phyloP scores from a whole-genome alignment of 352 stramenopile species.

The Plasmopara muralis region DNA sequence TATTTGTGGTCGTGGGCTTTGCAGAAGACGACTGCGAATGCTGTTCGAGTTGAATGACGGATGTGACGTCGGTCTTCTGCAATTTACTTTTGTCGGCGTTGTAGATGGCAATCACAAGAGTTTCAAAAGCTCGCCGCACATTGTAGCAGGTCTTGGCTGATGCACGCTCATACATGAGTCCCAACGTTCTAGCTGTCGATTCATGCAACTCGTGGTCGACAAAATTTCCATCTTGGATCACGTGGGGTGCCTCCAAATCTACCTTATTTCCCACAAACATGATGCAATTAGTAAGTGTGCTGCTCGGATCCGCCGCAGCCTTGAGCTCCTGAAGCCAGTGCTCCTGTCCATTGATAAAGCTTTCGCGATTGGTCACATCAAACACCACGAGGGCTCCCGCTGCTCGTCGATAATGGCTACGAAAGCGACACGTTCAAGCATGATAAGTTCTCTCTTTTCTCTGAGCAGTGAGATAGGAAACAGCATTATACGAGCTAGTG shows the following conservation, averaged over 20 bases:
- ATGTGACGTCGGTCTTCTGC: slow-evolving; percentile 29
- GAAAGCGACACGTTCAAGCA: background rate
- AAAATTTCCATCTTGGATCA: slow-evolving; percentile 9
- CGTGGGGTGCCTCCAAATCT: slow-evolving; percentile 33
- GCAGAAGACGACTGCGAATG: background rate
- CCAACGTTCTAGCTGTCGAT: slow-evolving; percentile 28
- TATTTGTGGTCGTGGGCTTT: slow-evolving; percentile 5
- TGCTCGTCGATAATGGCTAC: slow-evolving; percentile 66
- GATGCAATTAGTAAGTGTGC: slow-evolving; percentile 56
- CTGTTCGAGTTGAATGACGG: slow-evolving; percentile 35
- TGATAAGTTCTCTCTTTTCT: background rate
- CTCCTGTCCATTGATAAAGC: slow-evolving; percentile 63
- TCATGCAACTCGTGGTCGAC: slow-evolving; percentile 40
- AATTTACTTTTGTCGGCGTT: slow-evolving; percentile 47
- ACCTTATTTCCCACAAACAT: slow-evolving; percentile 80
- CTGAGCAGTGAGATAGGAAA: too few relatives aligned
- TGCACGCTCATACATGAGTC: slow-evolving; percentile 45
- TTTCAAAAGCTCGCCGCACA: slow-evolving; percentile 59
- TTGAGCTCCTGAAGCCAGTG: slow-evolving; percentile 77
- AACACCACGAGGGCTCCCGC: slow-evolving; percentile 70
- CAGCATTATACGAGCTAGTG: slow-evolving; percentile 54
- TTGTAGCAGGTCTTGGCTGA: slow-evolving; percentile 68
- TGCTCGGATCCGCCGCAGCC: slow-evolving; percentile 48
- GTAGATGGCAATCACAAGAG: slow-evolving; percentile 69
- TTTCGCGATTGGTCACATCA: slow-evolving; percentile 56